Percentiles rank a stretch among this genome's conserved stretches.
These are phyloP conservation scores for Salinomyces thailandicus DNA, from an alignment of 2,329 filamentous ascomycete genomes.

Conservation along the genomic window DNA sequence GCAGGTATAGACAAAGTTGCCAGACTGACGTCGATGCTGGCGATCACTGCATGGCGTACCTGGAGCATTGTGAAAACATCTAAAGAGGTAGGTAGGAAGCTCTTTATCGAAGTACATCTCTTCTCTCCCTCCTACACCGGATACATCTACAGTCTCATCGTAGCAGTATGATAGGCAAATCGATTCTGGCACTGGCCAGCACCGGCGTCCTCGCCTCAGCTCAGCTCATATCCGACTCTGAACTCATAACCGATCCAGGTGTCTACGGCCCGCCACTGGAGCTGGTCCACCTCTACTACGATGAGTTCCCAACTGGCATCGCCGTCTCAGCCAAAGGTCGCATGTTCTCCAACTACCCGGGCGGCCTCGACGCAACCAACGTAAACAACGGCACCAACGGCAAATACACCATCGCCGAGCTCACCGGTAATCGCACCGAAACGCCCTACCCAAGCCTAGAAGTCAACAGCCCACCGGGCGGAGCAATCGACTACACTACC, in stretches of 20 bases:
- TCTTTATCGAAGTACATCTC: no score
- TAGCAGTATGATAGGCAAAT: no score
- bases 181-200: not conserved
- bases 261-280: conserved; percentile 36
- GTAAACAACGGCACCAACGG: conserved; percentile 22
- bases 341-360: conserved; percentile 44
- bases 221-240: not conserved
- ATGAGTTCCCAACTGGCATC: conserved; percentile 42
- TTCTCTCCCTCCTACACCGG: no score
- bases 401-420: conserved; percentile 40
- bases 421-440: conserved; percentile 35
- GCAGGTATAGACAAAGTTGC: no score
- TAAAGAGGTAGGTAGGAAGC: no score
- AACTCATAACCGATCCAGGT: conserved; percentile 5
- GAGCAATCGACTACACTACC: conserved; percentile 43
- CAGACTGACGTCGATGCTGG: no score
- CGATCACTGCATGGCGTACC: no score
- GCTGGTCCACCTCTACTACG: conserved; percentile 41
- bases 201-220: conserved; percentile 2
- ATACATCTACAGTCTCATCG: no score
- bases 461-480: conserved; percentile 39
- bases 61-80: no score
- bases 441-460: conserved; percentile 32
- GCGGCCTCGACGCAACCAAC: conserved; percentile 39
- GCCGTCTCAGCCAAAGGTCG: conserved; percentile 42